Evolutionary conservation across 2,329 filamentous ascomycete genomes (phyloP).

Genomic region (Talaromyces sp.): DNA sequence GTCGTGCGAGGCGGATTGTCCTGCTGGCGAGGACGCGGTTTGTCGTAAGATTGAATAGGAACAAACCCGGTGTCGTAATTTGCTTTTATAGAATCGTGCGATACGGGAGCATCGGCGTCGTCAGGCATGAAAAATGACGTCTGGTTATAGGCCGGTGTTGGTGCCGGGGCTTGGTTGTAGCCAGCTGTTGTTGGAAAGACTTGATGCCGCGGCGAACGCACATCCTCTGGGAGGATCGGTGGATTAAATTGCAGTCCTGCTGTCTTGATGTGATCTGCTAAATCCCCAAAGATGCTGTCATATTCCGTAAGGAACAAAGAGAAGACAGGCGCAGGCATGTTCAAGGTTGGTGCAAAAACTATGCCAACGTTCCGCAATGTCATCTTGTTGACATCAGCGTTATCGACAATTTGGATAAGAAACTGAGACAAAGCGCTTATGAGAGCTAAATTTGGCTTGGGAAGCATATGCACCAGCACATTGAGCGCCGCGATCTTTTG

Average conservation of each 20-base stretch:
- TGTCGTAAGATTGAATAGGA: constrained; percentile 47
- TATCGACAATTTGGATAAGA: constrained; percentile 86
- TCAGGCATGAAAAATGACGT: constrained; percentile 42
- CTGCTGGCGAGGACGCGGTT: constrained; percentile 21
- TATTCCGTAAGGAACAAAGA: constrained; percentile 91
- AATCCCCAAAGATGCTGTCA: constrained; percentile 73
- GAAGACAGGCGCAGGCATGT: constrained; percentile 92
- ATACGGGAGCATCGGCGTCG: constrained; percentile 21
- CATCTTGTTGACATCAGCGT: constrained; percentile 93
- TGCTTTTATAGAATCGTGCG: constrained; percentile 18
- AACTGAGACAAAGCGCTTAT: constrained; percentile 83
- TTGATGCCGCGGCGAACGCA: constrained; percentile 61
- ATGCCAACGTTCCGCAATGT: constrained; percentile 96
- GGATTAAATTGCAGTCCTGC: constrained; percentile 40
- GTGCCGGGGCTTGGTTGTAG: constrained; percentile 30
- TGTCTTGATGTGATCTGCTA: constrained; percentile 43
- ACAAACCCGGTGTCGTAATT: constrained; percentile 50
- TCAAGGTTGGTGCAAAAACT: constrained; percentile 94
- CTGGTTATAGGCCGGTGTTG: constrained; percentile 60
- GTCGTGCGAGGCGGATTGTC: constrained; percentile 12
- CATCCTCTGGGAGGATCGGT: constrained; percentile 50
- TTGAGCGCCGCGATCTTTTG: constrained; percentile 76
- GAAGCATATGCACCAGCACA: constrained; percentile 73
- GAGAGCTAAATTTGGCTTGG: constrained; percentile 73
- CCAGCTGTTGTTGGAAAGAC: constrained; percentile 54